Conservation (phyloP, 225 moss, liverwort and hornwort genomes). For the Bryoerythrophyllum caledonicum region DNA sequence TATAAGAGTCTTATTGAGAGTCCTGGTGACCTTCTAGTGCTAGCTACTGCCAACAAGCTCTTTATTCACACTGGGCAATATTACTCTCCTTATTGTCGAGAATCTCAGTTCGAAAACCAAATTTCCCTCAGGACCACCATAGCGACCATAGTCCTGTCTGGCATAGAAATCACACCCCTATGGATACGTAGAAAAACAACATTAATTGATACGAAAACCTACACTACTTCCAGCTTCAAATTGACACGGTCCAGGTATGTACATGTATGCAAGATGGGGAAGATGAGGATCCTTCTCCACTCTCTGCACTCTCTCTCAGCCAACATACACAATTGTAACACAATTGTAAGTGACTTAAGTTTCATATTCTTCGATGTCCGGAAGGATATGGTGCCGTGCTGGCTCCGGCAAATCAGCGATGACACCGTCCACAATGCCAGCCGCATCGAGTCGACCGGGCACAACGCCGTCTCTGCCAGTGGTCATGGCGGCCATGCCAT, state of each 20-base stretch:
- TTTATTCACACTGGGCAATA: too few relatives aligned
- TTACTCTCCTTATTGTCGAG: too few relatives aligned
- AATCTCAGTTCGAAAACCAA: not conserved
- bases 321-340: not conserved
- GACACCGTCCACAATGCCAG: constrained; percentile 14
- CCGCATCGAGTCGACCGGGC: not conserved
- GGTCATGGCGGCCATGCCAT: not conserved
- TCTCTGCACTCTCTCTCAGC: constrained; percentile 32
- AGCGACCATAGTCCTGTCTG: not conserved
- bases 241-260: not conserved
- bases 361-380: not conserved
- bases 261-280: not conserved
- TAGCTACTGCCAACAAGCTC: too few relatives aligned
- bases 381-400: constrained; percentile 10
- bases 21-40: too few relatives aligned
- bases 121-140: not conserved
- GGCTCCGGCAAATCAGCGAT: constrained; percentile 27
- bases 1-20: too few relatives aligned
- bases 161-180: not conserved
- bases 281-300: too few relatives aligned
- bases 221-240: not conserved
- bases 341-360: not conserved
- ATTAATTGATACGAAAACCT: not conserved
- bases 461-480: not conserved
- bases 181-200: not conserved